Conservation (phyloP, 192 early-diverging fungal species). For the Phlyctochytrium planicorne region DNA sequence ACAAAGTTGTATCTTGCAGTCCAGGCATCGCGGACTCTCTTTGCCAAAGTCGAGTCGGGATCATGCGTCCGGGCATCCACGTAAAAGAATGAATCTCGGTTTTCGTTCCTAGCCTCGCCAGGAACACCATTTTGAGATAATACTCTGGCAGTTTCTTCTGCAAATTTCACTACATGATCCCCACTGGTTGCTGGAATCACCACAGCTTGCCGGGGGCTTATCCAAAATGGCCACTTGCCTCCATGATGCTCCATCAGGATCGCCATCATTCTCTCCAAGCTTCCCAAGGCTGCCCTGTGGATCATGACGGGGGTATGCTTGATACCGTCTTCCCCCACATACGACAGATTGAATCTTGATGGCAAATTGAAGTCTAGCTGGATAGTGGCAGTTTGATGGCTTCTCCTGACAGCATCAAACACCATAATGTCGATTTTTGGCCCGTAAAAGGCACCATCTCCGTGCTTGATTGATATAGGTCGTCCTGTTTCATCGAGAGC, state of each 20-base stretch:
- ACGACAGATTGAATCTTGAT: constrained; percentile 75
- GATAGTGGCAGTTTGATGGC: constrained; percentile 92
- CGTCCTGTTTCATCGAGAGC: constrained; percentile 65
- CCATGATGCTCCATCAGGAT: constrained; percentile 90
- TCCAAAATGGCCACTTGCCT: constrained; percentile 95
- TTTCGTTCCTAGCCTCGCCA: not conserved
- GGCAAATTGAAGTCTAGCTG: constrained; percentile 97
- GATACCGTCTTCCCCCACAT: constrained; percentile 60
- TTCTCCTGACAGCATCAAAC: constrained; percentile 73
- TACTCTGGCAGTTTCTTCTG: constrained; percentile 44
- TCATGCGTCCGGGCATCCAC: constrained; percentile 55
- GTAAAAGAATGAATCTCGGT: constrained; percentile 57
- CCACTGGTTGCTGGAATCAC: constrained; percentile 70
- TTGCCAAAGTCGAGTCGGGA: constrained; percentile 70
- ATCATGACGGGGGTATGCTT: constrained; percentile 83
- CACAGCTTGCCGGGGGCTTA: constrained; percentile 85
- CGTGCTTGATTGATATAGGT: constrained; percentile 71
- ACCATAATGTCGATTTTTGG: constrained; percentile 94
- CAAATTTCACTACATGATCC: constrained; percentile 62
- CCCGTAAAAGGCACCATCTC: constrained; percentile 95
- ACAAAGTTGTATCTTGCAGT: constrained; percentile 83
- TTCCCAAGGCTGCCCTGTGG: constrained; percentile 89
- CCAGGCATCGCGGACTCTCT: constrained; percentile 79
- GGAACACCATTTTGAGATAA: constrained; percentile 14
- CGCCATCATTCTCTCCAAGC: constrained; percentile 93